A percentile compares a stretch with the other conserved stretches of the same genome.
Evolutionary conservation across 345 rosid species (phyloP).

Genomic region (Ceriops zippeliana): DNA sequence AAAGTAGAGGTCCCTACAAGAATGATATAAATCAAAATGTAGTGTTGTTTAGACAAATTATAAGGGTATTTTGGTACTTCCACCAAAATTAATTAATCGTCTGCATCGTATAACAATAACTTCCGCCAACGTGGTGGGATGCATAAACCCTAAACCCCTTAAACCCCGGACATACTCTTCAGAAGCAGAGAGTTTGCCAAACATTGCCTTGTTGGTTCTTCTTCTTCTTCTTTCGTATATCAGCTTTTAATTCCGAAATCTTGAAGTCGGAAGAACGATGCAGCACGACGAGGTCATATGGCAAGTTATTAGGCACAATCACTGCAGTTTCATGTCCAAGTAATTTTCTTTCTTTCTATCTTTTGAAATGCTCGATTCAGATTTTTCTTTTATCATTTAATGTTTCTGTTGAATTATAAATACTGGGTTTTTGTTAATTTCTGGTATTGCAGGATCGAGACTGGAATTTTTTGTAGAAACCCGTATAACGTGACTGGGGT

Average conservation of each 20-base stretch:
- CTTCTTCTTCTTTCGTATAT: neutral
- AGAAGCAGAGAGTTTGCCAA: too few species aligned
- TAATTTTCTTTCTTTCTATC: constrained; percentile 9
- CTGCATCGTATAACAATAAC: too few species aligned
- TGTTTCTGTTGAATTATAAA: neutral
- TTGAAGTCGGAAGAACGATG: constrained; percentile 38
- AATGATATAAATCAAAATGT: too few species aligned
- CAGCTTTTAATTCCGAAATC: neutral
- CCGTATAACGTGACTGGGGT: constrained; percentile 90
- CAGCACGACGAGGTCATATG: constrained; percentile 97
- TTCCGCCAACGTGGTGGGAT: too few species aligned
- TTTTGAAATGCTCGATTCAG: neutral
- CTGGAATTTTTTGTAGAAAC: constrained; percentile 90
- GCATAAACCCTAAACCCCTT: too few species aligned
- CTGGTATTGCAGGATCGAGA: constrained; percentile 53
- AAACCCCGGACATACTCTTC: too few species aligned
- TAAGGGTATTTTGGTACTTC: too few species aligned
- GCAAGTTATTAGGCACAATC: constrained; percentile 94
- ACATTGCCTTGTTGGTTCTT: neutral
- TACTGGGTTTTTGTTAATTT: neutral
- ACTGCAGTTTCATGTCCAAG: constrained; percentile 98
- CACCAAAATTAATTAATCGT: too few species aligned
- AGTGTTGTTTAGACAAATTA: too few species aligned
- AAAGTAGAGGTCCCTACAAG: too few species aligned
- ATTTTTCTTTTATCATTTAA: neutral